Percentiles rank a stretch among this genome's conserved stretches.
Conservation (phyloP, 2,329 filamentous ascomycete genomes). For the Zarea fungicola region DNA sequence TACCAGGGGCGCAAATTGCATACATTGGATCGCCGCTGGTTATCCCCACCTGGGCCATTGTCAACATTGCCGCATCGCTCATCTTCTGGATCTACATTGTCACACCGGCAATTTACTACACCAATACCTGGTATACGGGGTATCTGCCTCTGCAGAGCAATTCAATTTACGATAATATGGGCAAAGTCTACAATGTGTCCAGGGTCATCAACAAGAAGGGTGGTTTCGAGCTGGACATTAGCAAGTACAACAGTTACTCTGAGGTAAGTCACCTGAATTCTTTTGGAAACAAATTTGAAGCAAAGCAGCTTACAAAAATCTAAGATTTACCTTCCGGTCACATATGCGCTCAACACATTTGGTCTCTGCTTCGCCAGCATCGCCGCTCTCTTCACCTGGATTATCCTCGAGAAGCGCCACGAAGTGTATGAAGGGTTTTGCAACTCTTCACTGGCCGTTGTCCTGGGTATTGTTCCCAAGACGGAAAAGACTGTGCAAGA, state of each 20-base stretch:
- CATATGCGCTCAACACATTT: slow-evolving; percentile 42
- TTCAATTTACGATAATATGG: slow-evolving; percentile 50
- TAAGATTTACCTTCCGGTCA: slow-evolving; percentile 41
- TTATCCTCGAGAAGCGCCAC: slow-evolving; percentile 25
- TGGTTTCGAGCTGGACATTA: slow-evolving; percentile 37
- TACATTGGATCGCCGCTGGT: slow-evolving; percentile 38
- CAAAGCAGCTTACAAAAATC: no score
- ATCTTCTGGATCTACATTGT: slow-evolving; percentile 44
- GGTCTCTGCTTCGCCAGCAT: slow-evolving; percentile 49
- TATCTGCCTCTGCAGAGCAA: slow-evolving; percentile 48
- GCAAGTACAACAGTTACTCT: slow-evolving; percentile 48
- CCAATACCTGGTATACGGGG: slow-evolving; percentile 45
- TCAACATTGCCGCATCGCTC: slow-evolving; percentile 41
- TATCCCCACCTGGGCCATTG: slow-evolving; percentile 39
- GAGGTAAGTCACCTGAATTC: slow-evolving; percentile 27
- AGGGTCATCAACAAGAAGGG: slow-evolving; percentile 40
- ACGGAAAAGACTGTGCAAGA: slow-evolving; percentile 12
- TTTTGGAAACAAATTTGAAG: not conserved
- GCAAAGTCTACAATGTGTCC: slow-evolving; percentile 41
- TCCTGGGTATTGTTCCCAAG: not conserved
- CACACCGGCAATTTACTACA: slow-evolving; percentile 40
- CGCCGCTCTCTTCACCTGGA: slow-evolving; percentile 30
- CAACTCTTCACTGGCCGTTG: slow-evolving; percentile 8
- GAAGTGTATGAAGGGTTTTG: slow-evolving; percentile 17
- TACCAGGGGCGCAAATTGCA: slow-evolving; percentile 25